A percentile compares a stretch with the other conserved stretches of the same genome.
These are phyloP conservation scores for Pseudocercospora fuligena DNA, from an alignment of 2,329 filamentous ascomycete genomes.

Conservation along the genomic window DNA sequence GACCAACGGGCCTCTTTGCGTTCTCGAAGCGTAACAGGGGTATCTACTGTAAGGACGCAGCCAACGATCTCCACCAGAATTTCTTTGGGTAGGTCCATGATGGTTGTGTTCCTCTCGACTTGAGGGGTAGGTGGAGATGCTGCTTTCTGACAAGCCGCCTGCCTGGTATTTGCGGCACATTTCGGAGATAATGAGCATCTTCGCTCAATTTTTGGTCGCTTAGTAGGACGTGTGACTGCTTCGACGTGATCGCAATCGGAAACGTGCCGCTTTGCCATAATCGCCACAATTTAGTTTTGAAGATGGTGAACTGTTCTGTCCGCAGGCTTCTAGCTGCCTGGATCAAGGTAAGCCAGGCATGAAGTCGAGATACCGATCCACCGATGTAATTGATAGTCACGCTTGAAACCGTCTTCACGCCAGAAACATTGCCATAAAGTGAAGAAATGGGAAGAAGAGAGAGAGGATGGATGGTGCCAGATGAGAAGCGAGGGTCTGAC, in stretches of 20 bases:
- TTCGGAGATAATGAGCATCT: neutral
- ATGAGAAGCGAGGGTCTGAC: too few species aligned
- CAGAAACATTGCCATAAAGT: too few species aligned
- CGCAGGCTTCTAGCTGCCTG: too few species aligned
- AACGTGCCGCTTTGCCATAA: neutral
- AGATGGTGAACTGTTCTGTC: neutral
- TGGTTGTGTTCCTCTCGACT: neutral
- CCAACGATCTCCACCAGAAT: conserved; percentile 16
- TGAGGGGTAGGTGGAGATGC: neutral
- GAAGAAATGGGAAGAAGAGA: too few species aligned
- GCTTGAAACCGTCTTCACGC: too few species aligned
- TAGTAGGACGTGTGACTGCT: neutral
- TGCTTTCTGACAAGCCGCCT: neutral
- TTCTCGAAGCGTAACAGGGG: conserved; percentile 18
- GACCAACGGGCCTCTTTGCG: conserved; percentile 19
- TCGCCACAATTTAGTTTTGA: neutral
- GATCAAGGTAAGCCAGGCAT: too few species aligned
- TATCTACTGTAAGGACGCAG: conserved; percentile 7
- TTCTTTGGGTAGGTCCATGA: conserved; percentile 18
- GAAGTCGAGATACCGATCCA: too few species aligned
- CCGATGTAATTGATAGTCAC: too few species aligned
- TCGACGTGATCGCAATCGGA: neutral
- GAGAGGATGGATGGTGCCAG: too few species aligned
- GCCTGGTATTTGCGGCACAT: neutral
- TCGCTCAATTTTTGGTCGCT: neutral